A percentile compares a stretch with the other conserved stretches of the same genome.
Evolutionary conservation across 208 protist genomes (phyloP).

Genomic region (Porcisia hertigi): DNA sequence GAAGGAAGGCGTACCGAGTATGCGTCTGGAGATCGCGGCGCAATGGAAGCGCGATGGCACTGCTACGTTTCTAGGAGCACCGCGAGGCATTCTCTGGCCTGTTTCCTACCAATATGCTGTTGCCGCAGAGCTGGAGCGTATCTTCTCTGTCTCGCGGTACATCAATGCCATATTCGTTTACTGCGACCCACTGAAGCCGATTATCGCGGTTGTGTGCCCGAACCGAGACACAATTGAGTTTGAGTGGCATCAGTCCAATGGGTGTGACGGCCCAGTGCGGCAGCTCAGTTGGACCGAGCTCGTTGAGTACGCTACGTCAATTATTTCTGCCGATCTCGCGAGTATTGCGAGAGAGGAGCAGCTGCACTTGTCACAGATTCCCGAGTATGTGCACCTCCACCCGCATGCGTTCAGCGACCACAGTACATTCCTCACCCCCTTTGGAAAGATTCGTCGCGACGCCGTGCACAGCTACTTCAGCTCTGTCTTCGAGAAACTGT

Average conservation of each 20-base stretch:
- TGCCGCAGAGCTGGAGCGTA: constrained; percentile 69
- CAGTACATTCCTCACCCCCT: constrained; percentile 75
- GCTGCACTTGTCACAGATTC: constrained; percentile 69
- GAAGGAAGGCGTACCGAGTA: constrained; percentile 24
- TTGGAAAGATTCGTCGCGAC: constrained; percentile 62
- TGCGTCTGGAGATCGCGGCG: constrained; percentile 64
- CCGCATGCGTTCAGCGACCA: constrained; percentile 87
- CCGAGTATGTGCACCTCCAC: constrained; percentile 77
- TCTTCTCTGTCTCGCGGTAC: constrained; percentile 76
- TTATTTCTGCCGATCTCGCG: constrained; percentile 67
- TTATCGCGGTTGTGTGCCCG: constrained; percentile 84
- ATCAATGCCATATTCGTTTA: constrained; percentile 88
- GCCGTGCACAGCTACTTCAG: constrained; percentile 74
- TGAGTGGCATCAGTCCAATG: constrained; percentile 64
- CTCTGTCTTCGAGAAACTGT: constrained; percentile 62
- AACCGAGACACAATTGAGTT: constrained; percentile 87
- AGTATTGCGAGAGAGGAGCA: constrained; percentile 50
- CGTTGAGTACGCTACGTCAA: constrained; percentile 48
- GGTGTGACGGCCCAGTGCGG: constrained; percentile 14
- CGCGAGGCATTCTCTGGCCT: constrained; percentile 78
- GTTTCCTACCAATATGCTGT: constrained; percentile 73
- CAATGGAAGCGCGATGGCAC: constrained; percentile 61
- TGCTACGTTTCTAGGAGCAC: constrained; percentile 66
- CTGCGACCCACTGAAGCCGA: constrained; percentile 64
- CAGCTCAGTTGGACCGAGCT: constrained; percentile 70